Evolutionary conservation across 2,329 filamentous ascomycete genomes (phyloP).

Genomic region (Lizonia empirigonia): DNA sequence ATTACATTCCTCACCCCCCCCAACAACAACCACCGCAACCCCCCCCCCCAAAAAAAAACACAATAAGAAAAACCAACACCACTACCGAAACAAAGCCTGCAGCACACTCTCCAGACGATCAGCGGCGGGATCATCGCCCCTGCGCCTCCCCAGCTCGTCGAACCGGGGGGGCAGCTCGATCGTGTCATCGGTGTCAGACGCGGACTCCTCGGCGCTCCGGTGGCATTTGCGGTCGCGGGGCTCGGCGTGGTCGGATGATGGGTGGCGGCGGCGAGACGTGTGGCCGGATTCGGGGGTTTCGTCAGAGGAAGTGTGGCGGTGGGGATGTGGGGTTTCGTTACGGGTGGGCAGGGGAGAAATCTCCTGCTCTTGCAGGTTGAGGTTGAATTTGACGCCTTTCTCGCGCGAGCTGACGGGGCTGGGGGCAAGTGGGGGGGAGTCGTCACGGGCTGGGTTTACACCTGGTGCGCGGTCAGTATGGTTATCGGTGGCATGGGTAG

Average conservation of each 20-base stretch:
- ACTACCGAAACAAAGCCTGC: slow-evolving; percentile 35
- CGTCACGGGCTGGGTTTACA: slow-evolving; percentile 3
- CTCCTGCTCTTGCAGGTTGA: slow-evolving; percentile 37
- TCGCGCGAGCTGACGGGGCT: slow-evolving; percentile 23
- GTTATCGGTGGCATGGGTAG: slow-evolving; percentile 21
- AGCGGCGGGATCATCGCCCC: slow-evolving; percentile 42
- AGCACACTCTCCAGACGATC: slow-evolving; percentile 45
- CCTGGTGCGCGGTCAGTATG: slow-evolving; percentile 35
- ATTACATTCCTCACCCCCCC: no score
- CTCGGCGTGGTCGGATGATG: no score
- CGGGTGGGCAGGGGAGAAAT: no score
- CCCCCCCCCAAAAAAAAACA: background rate
- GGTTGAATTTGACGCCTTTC: slow-evolving; percentile 50
- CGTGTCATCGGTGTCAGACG: slow-evolving; percentile 39
- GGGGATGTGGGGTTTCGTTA: no score
- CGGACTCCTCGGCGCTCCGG: slow-evolving; percentile 32
- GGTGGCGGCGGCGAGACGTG: no score
- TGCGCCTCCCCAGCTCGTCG: slow-evolving; percentile 39
- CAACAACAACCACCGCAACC: no score
- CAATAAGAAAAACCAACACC: background rate
- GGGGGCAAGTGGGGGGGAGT: slow-evolving; percentile 17
- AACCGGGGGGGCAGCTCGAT: slow-evolving; percentile 47
- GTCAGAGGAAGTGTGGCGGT: no score
- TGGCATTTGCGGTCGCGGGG: slow-evolving; percentile 26
- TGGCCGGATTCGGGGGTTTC: no score